Evolutionary conservation across 2,329 filamentous ascomycete genomes (phyloP).

Genomic region (Pestalotiopsis sp.): DNA sequence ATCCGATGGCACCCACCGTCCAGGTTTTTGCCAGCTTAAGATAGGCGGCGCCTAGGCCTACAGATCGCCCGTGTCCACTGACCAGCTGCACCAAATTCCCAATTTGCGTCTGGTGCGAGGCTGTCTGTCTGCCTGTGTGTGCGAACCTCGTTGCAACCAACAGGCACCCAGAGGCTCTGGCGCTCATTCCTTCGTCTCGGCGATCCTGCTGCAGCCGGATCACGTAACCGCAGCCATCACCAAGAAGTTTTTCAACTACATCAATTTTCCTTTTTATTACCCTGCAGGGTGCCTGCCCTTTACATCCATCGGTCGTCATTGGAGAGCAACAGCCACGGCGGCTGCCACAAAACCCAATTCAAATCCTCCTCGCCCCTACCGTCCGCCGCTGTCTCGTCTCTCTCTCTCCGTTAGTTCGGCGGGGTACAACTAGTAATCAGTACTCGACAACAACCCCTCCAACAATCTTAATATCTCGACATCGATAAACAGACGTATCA

Average conservation of each 20-base stretch:
- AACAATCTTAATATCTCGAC: background rate
- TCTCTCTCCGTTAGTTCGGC: background rate
- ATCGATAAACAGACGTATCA: constrained; percentile 1
- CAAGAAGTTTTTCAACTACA: background rate
- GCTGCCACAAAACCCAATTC: background rate
- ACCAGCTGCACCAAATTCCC: background rate
- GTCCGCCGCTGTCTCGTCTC: background rate
- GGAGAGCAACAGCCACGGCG: background rate
- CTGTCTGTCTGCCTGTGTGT: background rate
- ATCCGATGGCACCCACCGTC: background rate
- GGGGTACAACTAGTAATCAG: constrained; percentile 2
- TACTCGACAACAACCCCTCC: constrained; percentile 1
- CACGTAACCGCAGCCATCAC: background rate
- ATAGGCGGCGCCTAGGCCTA: background rate
- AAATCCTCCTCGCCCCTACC: background rate
- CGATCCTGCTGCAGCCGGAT: background rate
- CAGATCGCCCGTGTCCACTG: background rate
- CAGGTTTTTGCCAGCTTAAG: background rate
- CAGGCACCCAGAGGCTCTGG: background rate
- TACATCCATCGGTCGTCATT: background rate
- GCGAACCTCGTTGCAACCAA: background rate
- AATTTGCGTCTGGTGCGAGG: background rate
- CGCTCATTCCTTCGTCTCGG: background rate
- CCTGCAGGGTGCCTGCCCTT: background rate
- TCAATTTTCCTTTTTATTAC: background rate